A percentile compares a stretch with the other conserved stretches of the same genome.
phyloP scores from a whole-genome alignment of 108 stramenopile genomes.

The Cyclotella baltica region DNA sequence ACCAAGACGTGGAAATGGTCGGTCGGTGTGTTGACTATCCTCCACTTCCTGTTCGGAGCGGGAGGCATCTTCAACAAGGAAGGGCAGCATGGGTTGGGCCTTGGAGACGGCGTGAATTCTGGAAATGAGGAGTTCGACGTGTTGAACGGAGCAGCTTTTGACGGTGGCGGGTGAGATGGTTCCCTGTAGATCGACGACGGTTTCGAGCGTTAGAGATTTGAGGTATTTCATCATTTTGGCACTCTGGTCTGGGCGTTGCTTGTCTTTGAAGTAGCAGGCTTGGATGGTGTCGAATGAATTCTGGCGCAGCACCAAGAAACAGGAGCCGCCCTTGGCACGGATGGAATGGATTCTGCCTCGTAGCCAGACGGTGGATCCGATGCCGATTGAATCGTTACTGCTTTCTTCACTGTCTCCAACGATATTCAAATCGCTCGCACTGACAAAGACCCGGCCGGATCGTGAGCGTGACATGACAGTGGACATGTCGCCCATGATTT shows the following conservation, averaged over 20 bases:
- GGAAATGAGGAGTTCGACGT: slow-evolving; percentile 85
- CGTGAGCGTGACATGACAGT: slow-evolving; percentile 80
- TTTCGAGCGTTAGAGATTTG: slow-evolving; percentile 90
- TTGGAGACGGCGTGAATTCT: slow-evolving; percentile 90
- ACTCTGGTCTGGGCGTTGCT: slow-evolving; percentile 82
- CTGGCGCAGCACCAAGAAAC: slow-evolving; percentile 94
- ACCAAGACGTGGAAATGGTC: slow-evolving; percentile 93
- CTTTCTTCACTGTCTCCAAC: slow-evolving; percentile 49
- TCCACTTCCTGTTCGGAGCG: slow-evolving; percentile 92
- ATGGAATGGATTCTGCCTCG: slow-evolving; percentile 93
- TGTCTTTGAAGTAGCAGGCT: slow-evolving; percentile 95
- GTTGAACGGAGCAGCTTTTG: slow-evolving; percentile 73
- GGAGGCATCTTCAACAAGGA: slow-evolving; percentile 95
- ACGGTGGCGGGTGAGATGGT: slow-evolving; percentile 77
- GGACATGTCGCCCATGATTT: slow-evolving; percentile 74
- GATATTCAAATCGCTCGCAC: slow-evolving; percentile 69
- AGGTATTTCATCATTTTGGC: slow-evolving; percentile 93
- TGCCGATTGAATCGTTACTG: slow-evolving; percentile 51
- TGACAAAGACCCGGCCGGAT: slow-evolving; percentile 70
- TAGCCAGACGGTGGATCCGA: slow-evolving; percentile 90
- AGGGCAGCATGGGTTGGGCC: slow-evolving; percentile 88
- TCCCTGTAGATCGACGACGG: slow-evolving; percentile 93
- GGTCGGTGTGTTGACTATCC: slow-evolving; percentile 89
- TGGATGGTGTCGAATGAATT: slow-evolving; percentile 94
- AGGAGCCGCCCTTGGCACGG: slow-evolving; percentile 95